Evolutionary conservation across 306 rosid genomes (phyloP).

Genomic region (Mimosa bimucronata): DNA sequence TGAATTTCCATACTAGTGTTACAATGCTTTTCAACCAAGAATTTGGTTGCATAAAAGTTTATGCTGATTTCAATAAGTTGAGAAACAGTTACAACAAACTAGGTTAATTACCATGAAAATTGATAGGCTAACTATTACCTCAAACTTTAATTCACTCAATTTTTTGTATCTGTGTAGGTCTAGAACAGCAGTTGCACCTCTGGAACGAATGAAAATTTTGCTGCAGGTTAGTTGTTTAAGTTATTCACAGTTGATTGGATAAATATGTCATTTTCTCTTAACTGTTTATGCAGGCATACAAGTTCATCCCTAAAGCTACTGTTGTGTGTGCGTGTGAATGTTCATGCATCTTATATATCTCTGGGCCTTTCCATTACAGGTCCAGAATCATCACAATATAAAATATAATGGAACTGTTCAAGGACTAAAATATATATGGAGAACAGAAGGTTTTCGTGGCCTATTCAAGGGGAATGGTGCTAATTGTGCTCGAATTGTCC

Average conservation of each 20-base stretch:
- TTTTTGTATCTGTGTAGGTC: slow-evolving; percentile 61
- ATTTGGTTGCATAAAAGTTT: slow-evolving; percentile 4
- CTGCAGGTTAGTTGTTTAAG: slow-evolving; percentile 71
- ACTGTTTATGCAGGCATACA: slow-evolving; percentile 7
- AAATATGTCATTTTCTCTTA: slow-evolving; percentile 5
- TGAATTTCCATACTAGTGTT: slow-evolving; percentile 15
- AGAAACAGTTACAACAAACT: not conserved
- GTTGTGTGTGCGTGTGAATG: slow-evolving; percentile 24
- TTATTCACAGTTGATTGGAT: slow-evolving; percentile 20
- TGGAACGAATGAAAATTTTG: slow-evolving; percentile 94
- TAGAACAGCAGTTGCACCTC: slow-evolving; percentile 98
- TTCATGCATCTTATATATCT: slow-evolving; percentile 7
- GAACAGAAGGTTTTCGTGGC: slow-evolving; percentile 95
- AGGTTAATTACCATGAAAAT: slow-evolving; percentile 1
- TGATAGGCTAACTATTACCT: not conserved
- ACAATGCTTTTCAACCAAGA: not conserved
- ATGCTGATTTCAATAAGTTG: slow-evolving; percentile 8
- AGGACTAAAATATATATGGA: slow-evolving; percentile 96
- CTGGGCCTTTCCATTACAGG: slow-evolving; percentile 58
- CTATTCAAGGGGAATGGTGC: slow-evolving; percentile 96
- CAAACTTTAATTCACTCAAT: slow-evolving; percentile 14
- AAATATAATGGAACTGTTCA: slow-evolving; percentile 94
- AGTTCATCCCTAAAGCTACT: not conserved
- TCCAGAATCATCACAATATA: slow-evolving; percentile 92
- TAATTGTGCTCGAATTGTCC: slow-evolving; percentile 97